Percentiles rank a stretch among this genome's conserved stretches.
These are phyloP conservation scores for Meyerozyma carpophila DNA, from an alignment of 1,139 yeast species.

Conservation along the genomic window DNA sequence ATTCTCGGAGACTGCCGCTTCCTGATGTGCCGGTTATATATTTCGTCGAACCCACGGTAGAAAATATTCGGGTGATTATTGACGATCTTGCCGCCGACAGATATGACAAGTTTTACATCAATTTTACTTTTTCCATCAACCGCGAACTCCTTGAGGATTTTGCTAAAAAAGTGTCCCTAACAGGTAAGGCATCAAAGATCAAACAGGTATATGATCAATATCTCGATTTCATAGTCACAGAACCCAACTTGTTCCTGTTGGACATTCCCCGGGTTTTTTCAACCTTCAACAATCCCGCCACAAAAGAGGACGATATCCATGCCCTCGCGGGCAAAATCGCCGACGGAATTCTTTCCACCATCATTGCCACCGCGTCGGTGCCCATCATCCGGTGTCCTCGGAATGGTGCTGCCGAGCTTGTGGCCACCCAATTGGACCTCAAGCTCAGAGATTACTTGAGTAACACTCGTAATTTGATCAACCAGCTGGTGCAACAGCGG, in stretches of 20 bases:
- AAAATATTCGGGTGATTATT: conserved; percentile 62
- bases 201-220: conserved; percentile 92
- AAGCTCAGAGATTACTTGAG: conserved; percentile 79
- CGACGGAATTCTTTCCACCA: conserved; percentile 71
- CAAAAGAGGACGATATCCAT: conserved; percentile 73
- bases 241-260: conserved; percentile 81
- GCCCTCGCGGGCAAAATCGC: conserved; percentile 64
- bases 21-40: conserved; percentile 95
- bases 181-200: conserved; percentile 65
- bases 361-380: conserved; percentile 70
- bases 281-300: conserved; percentile 61
- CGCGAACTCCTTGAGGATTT: conserved; percentile 81
- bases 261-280: conserved; percentile 65
- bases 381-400: conserved; percentile 90
- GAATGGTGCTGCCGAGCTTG: conserved; percentile 93
- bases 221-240: conserved; percentile 86
- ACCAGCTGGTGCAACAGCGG: conserved; percentile 41
- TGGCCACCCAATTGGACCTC: conserved; percentile 80
- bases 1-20: conserved; percentile 65
- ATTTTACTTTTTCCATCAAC: conserved; percentile 75
- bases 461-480: conserved; percentile 45
- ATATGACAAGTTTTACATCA: conserved; percentile 75
- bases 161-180: conserved; percentile 73
- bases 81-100: conserved; percentile 68
- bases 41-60: conserved; percentile 82